Percentiles rank a stretch among this genome's conserved stretches.
These are phyloP conservation scores for Daldinia vernicosa DNA, from an alignment of 495 filamentous ascomycete species.

Conservation along the genomic window DNA sequence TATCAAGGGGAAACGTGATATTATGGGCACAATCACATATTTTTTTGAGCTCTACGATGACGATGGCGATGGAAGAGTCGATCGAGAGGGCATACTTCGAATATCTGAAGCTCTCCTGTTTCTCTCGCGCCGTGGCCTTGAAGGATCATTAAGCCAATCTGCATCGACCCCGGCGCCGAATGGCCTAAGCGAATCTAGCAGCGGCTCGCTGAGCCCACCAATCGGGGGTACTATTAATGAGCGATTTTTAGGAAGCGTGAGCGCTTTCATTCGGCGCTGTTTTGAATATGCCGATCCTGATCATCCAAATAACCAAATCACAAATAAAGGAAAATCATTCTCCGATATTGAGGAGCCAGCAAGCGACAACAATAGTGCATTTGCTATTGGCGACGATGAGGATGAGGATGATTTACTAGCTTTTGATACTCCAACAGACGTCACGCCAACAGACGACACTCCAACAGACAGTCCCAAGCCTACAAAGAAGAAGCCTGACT, in stretches of 20 bases:
- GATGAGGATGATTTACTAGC: constrained; percentile 67
- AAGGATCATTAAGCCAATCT: constrained; percentile 68
- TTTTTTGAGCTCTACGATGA: constrained; percentile 99
- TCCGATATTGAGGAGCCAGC: constrained; percentile 36
- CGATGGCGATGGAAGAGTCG: constrained; percentile 88
- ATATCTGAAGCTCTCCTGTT: constrained; percentile 96
- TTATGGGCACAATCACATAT: constrained; percentile 96
- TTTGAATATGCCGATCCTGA: constrained; percentile 99
- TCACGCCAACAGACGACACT: too few species aligned
- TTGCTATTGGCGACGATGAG: constrained; percentile 81
- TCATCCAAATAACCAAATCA: constrained; percentile 67
- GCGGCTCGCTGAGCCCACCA: constrained; percentile 43
- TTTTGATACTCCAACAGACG: too few species aligned
- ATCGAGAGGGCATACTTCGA: constrained; percentile 92
- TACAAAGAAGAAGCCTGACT: constrained; percentile 45
- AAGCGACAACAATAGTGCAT: constrained; percentile 60
- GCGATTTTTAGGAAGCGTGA: constrained; percentile 87
- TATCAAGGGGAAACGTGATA: constrained; percentile 90
- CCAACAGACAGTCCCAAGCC: constrained; percentile 49
- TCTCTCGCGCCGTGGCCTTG: constrained; percentile 86
- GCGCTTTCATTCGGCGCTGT: constrained; percentile 92
- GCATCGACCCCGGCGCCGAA: constrained; percentile 50
- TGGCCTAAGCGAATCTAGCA: constrained; percentile 45
- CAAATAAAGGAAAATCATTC: constrained; percentile 29
- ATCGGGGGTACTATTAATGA: constrained; percentile 68